Base-by-base conservation (phyloP, 78 protist species). In the Planoprotostelium fungivorum region DNA sequence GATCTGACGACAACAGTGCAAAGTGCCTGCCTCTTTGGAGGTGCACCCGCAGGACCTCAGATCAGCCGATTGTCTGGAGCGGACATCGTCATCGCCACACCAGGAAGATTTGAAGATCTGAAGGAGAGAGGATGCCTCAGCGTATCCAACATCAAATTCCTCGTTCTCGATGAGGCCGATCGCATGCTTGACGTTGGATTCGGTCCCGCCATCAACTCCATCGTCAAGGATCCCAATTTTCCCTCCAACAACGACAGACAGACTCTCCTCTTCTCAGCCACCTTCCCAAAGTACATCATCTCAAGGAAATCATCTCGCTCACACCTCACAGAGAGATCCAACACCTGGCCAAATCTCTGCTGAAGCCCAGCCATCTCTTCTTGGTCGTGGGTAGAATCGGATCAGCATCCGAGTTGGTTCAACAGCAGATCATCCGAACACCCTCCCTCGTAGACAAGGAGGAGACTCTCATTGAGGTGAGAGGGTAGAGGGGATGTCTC, bases 111-210 rank as follows among this genome's bases (percentile, higher is more conserved):
- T 0, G 84, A 88, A 25, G 99, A 99, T 94, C 39, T 99, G 84
- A 36, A 97, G 36, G 96, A 97, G 73, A 94, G 99, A 28, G 98
- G 98, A 35, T 35, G 85, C 83, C 95, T 99, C 1, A 34, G 89
- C 29, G 89, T 99, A 23, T 1, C 91, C 31, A 0, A 37, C n/a
- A 39, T 94, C 38, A 92, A 93, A 88, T 96, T 89, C 90, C 86
- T 98, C 38, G 92, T 96, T 1, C 94, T 98, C 36, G 99, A 99
- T 90, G 99, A 99, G 94, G 99, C 99, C 29, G 99, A 99, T 86
- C 97, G 99, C 91, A 94, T 99, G 99, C 96, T 99, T 36, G 99
- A 99, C 94, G 98, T 99, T 99, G 99, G 99, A 37, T 99, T 99
- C 84, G 99, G 97, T 93, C 99, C 99, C 35, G 99, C 97, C 89